Evolutionary conservation across 805 yeast genomes (phyloP).

Genomic region (Wickerhamiella azymoides): DNA sequence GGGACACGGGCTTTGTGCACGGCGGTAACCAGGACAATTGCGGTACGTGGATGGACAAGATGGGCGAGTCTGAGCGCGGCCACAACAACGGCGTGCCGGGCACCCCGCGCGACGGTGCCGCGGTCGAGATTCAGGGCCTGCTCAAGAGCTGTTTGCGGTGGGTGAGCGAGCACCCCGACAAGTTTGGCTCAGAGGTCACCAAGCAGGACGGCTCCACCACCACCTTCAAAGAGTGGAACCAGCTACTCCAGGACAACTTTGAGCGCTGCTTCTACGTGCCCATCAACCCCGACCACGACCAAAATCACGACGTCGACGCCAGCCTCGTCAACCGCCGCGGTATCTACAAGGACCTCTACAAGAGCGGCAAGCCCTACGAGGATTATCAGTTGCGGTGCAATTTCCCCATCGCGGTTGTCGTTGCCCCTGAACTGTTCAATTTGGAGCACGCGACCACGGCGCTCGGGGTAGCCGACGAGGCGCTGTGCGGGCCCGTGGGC

Average conservation of each 20-base stretch:
- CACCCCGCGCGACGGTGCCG: constrained; percentile 96
- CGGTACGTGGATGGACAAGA: constrained; percentile 99
- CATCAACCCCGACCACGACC: constrained; percentile 44
- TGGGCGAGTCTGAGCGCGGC: constrained; percentile 87
- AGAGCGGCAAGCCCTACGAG: constrained; percentile 75
- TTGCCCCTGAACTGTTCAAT: constrained; percentile 82
- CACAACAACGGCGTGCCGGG: constrained; percentile 89
- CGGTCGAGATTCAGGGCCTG: constrained; percentile 79
- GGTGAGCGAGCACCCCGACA: constrained; percentile 42
- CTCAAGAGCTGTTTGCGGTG: constrained; percentile 74
- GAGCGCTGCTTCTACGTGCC: constrained; percentile 76
- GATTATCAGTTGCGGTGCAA: constrained; percentile 90
- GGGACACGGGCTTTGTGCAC: constrained; percentile 74
- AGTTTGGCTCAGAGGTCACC: constrained; percentile 31
- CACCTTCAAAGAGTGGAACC: constrained; percentile 57
- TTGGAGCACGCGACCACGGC: constrained; percentile 49
- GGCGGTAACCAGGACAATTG: constrained; percentile 91
- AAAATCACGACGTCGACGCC: constrained; percentile 45
- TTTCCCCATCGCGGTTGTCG: constrained; percentile 85
- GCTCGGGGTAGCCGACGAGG: constrained; percentile 53
- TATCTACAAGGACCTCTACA: constrained; percentile 76
- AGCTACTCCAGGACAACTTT: constrained; percentile 52
- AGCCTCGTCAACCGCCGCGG: constrained; percentile 75
- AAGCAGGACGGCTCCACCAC: constrained; percentile 46
- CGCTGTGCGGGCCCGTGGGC: constrained; percentile 79